Evolutionary conservation across 2,329 filamentous ascomycete species (phyloP).

Genomic region (Fusarium vanettenii): DNA sequence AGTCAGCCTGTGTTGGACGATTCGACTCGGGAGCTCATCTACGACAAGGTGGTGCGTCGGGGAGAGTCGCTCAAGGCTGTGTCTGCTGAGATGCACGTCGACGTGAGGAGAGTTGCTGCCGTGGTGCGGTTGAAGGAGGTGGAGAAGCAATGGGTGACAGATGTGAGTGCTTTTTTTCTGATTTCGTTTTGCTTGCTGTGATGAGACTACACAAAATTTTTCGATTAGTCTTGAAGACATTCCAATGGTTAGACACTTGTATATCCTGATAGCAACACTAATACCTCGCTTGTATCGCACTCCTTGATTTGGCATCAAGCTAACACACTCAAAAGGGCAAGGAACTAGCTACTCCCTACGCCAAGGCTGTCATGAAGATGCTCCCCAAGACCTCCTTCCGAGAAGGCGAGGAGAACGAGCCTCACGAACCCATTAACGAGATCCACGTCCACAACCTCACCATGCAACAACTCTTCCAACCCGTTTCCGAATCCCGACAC

Average conservation of each 20-base stretch:
- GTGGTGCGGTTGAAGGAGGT: slow-evolving; percentile 88
- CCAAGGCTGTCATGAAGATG: slow-evolving; percentile 81
- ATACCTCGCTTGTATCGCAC: background rate
- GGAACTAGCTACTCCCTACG: slow-evolving; percentile 80
- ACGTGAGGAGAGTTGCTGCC: slow-evolving; percentile 85
- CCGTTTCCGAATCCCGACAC: slow-evolving; percentile 70
- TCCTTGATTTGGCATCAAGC: slow-evolving; percentile 11
- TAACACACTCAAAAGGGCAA: slow-evolving; percentile 70
- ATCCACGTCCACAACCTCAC: slow-evolving; percentile 71
- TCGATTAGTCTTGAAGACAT: slow-evolving; percentile 99
- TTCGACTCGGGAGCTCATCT: slow-evolving; percentile 78
- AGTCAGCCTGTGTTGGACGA: slow-evolving; percentile 82
- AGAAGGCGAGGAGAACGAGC: slow-evolving; percentile 58
- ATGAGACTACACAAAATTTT: slow-evolving; percentile 77
- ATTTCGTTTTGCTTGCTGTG: slow-evolving; percentile 49
- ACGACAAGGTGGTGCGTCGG: slow-evolving; percentile 71
- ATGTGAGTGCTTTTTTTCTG: slow-evolving; percentile 69
- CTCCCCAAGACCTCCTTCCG: slow-evolving; percentile 75
- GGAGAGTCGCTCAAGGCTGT: slow-evolving; percentile 80
- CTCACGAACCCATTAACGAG: slow-evolving; percentile 73
- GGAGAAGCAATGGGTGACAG: slow-evolving; percentile 79
- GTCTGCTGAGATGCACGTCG: slow-evolving; percentile 80
- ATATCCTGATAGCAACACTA: slow-evolving; percentile 40
- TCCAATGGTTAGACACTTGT: slow-evolving; percentile 79
- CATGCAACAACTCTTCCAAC: slow-evolving; percentile 73